Percentiles rank a stretch among this genome's conserved stretches.
These are phyloP conservation scores for Pythium biforme DNA, from an alignment of 352 stramenopile species.

Conservation along the genomic window DNA sequence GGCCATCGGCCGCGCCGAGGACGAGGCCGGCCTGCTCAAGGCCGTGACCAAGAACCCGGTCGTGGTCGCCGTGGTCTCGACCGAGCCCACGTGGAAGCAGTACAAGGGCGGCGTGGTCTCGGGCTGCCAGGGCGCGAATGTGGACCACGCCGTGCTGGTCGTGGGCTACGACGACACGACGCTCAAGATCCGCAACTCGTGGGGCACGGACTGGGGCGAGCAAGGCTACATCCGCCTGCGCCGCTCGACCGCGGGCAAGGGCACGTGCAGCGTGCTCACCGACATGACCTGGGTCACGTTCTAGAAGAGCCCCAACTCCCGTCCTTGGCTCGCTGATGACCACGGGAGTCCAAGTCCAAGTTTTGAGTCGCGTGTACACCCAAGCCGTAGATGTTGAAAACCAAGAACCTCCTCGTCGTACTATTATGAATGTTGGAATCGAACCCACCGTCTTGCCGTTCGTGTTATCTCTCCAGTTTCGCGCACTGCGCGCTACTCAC, in stretches of 20 bases:
- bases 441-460: not conserved
- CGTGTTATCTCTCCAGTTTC: too few species aligned
- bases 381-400: not conserved
- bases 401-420: not conserved
- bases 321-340: too few species aligned
- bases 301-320: constrained; percentile 18
- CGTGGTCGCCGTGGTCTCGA: constrained; percentile 91
- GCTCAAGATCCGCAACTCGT: constrained; percentile 99
- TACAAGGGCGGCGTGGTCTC: constrained; percentile 93
- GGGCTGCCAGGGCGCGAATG: constrained; percentile 61
- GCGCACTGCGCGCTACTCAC: too few species aligned
- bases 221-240: constrained; percentile 92
- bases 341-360: not conserved
- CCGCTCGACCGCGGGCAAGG: constrained; percentile 63
- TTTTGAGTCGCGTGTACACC: not conserved
- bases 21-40: constrained; percentile 70
- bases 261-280: constrained; percentile 46
- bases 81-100: constrained; percentile 95
- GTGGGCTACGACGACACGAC: constrained; percentile 92
- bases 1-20: constrained; percentile 2
- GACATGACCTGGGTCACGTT: constrained; percentile 55
- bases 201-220: constrained; percentile 93
- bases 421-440: not conserved
- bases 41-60: constrained; percentile 94
- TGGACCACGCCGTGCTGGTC: constrained; percentile 96